phyloP scores from a whole-genome alignment of 768 basidiomycete species.

The Boletus rubropictus region DNA sequence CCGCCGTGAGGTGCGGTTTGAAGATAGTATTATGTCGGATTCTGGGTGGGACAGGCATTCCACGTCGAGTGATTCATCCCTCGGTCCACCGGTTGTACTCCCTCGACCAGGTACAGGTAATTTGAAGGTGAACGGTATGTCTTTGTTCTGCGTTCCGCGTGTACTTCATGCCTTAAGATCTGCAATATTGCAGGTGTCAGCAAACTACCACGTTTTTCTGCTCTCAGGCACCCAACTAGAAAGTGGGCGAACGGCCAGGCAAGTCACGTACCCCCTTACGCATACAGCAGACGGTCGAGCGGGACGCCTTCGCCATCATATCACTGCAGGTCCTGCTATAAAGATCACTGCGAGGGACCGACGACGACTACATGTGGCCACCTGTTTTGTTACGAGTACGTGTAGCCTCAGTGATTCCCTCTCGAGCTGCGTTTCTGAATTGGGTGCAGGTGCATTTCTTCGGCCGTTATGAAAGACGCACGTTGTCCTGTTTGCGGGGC shows the following conservation, averaged over 20 bases:
- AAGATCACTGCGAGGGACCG: slow-evolving; percentile 45
- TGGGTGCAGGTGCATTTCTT: slow-evolving; percentile 45
- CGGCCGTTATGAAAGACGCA: slow-evolving; percentile 41
- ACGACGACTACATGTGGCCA: slow-evolving; percentile 63
- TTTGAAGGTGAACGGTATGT: slow-evolving; percentile 21
- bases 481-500: slow-evolving; percentile 49
- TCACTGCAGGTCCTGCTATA: slow-evolving; percentile 48
- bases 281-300: slow-evolving; percentile 8
- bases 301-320: slow-evolving; percentile 17
- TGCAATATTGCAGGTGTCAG: slow-evolving; percentile 18
- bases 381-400: slow-evolving; percentile 49
- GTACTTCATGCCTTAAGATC: background rate
- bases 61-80: slow-evolving; percentile 26
- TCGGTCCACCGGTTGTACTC: slow-evolving; percentile 20
- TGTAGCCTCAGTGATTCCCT: background rate
- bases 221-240: slow-evolving; percentile 20
- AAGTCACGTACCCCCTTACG: slow-evolving; percentile 1
- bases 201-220: slow-evolving; percentile 29
- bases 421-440: background rate
- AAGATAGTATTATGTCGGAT: slow-evolving; percentile 30
- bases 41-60: slow-evolving; percentile 28
- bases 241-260: slow-evolving; percentile 13
- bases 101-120: slow-evolving; percentile 10
- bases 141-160: background rate
- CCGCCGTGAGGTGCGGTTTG: slow-evolving; percentile 31